Base-by-base conservation (phyloP, 352 stramenopile genomes). In the Pythium volutum region DNA sequence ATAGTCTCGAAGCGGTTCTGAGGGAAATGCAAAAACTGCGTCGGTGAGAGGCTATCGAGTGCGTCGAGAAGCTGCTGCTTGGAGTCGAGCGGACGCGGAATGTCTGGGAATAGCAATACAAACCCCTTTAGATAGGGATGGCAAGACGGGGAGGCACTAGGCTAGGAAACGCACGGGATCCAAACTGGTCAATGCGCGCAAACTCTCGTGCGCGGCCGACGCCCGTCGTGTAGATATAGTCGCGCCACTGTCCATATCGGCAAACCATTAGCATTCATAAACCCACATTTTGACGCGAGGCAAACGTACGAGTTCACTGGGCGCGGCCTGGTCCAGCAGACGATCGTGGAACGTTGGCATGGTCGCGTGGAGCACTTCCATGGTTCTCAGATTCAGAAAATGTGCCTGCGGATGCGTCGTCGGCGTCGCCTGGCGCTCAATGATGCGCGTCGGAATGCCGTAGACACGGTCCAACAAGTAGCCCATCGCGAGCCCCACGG, bases 301-400 rank as follows among this genome's bases (percentile, higher is more conserved):
- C 45, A 8, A 8, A 52, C 64, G 16, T 75, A 93, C 86, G 55
- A 87, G 72, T 8, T 73, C 64, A 27, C 78, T 89, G 16, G 83
- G 76, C 3, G 83, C 81, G 4, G 85, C 83, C 27, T 88, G 59
- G 39, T 71, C 64, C 10, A 89, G 63, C 55, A 95, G 50, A 8
- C 71, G 73, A 62, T 93, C 75, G 61, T 96, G 86, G 49, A 94
- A 89, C 41, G 43, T 60, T 18, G 80, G 80, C 72, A 94, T 83
- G n/a, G 80, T 62, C 34, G 75, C 58, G 29, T 83, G 84, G 4
- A 98, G 71, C 62, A 98, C 87, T 61, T 98, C 95, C 90, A 98
- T 97, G 1, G 88, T 96, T 29, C 95, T 79, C 8, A 97, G 76
- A 64, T 98, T 98, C 33, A 98, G 81, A 74, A 98, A 98, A 69